Evolutionary conservation across 352 stramenopile genomes (phyloP).

Genomic region (Pythium rishiriense): DNA sequence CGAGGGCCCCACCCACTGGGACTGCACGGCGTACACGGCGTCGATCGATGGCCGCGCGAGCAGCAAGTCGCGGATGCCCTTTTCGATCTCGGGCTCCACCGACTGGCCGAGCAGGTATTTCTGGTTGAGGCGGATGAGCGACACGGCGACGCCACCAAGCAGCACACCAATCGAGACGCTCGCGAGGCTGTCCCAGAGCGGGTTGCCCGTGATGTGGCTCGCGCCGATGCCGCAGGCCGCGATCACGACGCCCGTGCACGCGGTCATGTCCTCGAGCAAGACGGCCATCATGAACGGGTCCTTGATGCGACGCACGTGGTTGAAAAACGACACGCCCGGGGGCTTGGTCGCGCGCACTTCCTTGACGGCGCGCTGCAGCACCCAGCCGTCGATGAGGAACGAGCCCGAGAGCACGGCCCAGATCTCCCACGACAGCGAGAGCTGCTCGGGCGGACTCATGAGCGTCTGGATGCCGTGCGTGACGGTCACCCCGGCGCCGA

Average conservation of each 20-base stretch:
- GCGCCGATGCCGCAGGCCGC: slow-evolving; percentile 93
- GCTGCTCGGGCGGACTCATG: slow-evolving; percentile 62
- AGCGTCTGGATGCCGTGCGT: slow-evolving; percentile 90
- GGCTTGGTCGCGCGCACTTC: slow-evolving; percentile 84
- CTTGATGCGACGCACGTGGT: slow-evolving; percentile 77
- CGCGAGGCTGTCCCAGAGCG: slow-evolving; percentile 95
- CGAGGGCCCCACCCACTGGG: slow-evolving; percentile 96
- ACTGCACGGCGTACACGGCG: slow-evolving; percentile 95
- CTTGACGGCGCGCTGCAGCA: slow-evolving; percentile 91
- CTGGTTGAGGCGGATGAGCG: slow-evolving; percentile 94
- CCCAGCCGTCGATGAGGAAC: slow-evolving; percentile 96
- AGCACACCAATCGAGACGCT: slow-evolving; percentile 95
- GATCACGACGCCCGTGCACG: slow-evolving; percentile 96
- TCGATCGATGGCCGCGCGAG: slow-evolving; percentile 92
- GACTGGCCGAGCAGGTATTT: slow-evolving; percentile 96
- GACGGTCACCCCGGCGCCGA: slow-evolving; percentile 95
- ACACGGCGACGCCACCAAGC: slow-evolving; percentile 93
- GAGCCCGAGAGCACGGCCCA: slow-evolving; percentile 95
- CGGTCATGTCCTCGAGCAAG: slow-evolving; percentile 95
- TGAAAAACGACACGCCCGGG: slow-evolving; percentile 60
- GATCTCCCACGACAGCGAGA: slow-evolving; percentile 87
- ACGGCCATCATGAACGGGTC: slow-evolving; percentile 98
- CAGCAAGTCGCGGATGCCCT: slow-evolving; percentile 75
- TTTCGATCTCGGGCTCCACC: slow-evolving; percentile 92
- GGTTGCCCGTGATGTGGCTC: slow-evolving; percentile 91